Percentiles rank a stretch among this genome's conserved stretches.
Evolutionary conservation across 2,329 filamentous ascomycete genomes (phyloP).

Genomic region (Colletotrichum sp.): DNA sequence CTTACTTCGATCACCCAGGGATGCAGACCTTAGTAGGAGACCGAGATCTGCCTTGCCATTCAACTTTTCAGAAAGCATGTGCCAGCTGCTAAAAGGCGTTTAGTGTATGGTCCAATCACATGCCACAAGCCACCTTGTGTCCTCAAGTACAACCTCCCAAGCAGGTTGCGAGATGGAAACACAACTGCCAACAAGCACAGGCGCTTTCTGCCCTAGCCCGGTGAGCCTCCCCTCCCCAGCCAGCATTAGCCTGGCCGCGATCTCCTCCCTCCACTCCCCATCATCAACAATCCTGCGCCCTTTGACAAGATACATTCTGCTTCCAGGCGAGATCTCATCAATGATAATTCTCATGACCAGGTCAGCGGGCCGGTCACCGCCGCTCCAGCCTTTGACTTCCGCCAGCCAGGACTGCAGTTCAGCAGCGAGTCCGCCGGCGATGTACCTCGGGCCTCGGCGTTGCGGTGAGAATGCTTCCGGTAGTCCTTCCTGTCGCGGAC

Average conservation of each 20-base stretch:
- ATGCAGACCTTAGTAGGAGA: too few relatives aligned
- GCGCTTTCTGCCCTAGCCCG: constrained; percentile 35
- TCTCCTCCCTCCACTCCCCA: not conserved
- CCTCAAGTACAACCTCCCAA: constrained; percentile 42
- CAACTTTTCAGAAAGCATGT: too few relatives aligned
- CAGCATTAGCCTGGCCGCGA: constrained; percentile 32
- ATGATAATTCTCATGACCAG: constrained; percentile 30
- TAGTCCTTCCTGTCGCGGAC: constrained; percentile 24
- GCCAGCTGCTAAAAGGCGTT: too few relatives aligned
- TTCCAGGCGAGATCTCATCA: constrained; percentile 33
- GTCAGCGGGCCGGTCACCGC: constrained; percentile 5
- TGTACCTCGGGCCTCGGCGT: constrained; percentile 36
- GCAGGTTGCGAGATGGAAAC: constrained; percentile 39
- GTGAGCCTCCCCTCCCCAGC: constrained; percentile 43
- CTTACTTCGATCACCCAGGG: too few relatives aligned
- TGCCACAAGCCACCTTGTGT: constrained; percentile 38
- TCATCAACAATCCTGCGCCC: constrained; percentile 20
- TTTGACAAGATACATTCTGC: constrained; percentile 38
- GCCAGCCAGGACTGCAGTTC: constrained; percentile 46
- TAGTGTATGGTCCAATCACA: too few relatives aligned
- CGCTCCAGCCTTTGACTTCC: constrained; percentile 40
- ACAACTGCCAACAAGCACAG: constrained; percentile 32
- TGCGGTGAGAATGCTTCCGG: constrained; percentile 39
- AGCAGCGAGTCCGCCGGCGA: constrained; percentile 42
- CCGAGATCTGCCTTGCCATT: too few relatives aligned